Evolutionary conservation across 345 rosid species (phyloP).

Genomic region (Aurinia saxatilis): DNA sequence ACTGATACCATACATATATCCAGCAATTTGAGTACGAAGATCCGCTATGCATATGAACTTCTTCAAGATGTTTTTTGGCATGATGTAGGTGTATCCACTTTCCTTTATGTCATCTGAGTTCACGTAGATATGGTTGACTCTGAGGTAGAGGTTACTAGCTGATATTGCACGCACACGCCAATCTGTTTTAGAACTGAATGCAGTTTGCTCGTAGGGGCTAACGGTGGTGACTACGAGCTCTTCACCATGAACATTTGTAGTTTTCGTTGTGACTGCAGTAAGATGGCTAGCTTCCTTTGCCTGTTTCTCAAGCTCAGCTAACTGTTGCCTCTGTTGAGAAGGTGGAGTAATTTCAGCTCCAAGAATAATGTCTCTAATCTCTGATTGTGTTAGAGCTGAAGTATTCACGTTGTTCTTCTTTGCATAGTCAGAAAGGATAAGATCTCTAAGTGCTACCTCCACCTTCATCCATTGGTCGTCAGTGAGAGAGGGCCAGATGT

Average conservation of each 20-base stretch:
- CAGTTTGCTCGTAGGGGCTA: constrained; percentile 90
- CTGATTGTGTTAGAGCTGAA: constrained; percentile 95
- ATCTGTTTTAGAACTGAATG: constrained; percentile 90
- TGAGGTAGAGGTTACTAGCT: constrained; percentile 93
- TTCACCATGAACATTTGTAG: constrained; percentile 93
- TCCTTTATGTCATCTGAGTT: constrained; percentile 97
- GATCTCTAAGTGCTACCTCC: constrained; percentile 94
- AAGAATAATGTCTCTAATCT: constrained; percentile 97
- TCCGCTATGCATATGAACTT: constrained; percentile 91
- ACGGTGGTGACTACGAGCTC: constrained; percentile 79
- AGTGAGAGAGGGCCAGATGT: constrained; percentile 95
- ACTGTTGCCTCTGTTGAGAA: constrained; percentile 95
- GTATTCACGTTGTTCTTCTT: constrained; percentile 99
- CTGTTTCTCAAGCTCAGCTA: constrained; percentile 99
- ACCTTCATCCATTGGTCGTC: constrained; percentile 99
- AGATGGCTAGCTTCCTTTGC: constrained; percentile 95
- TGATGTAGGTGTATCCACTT: constrained; percentile 86
- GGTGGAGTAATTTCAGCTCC: constrained; percentile 99
- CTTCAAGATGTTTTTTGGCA: constrained; percentile 96
- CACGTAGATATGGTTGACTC: constrained; percentile 89
- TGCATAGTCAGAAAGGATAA: constrained; percentile 91
- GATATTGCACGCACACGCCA: constrained; percentile 99
- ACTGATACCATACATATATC: too few relatives aligned
- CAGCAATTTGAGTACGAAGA: too few relatives aligned
- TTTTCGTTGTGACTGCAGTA: constrained; percentile 91